Conservation (phyloP, 495 filamentous ascomycete species). For the Penicillium parvum region DNA sequence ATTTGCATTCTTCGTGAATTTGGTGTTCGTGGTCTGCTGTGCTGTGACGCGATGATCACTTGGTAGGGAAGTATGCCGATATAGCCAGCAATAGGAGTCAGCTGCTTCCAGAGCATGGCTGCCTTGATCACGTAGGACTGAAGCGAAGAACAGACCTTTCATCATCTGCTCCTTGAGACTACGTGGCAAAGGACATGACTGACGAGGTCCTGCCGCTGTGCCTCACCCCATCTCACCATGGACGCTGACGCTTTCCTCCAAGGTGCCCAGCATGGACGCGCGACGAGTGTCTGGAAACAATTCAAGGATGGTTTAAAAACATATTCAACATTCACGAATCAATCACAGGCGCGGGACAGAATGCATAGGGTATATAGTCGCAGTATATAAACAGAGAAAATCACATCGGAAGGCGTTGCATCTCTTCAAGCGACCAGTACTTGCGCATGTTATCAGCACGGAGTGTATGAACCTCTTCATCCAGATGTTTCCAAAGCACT, state of each 20-base stretch:
- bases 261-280: too few relatives aligned
- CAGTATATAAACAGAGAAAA: background rate
- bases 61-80: background rate
- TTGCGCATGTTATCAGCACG: slow-evolving; percentile 83
- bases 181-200: too few relatives aligned
- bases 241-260: too few relatives aligned
- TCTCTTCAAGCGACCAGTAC: slow-evolving; percentile 76
- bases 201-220: too few relatives aligned
- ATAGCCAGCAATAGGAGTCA: background rate
- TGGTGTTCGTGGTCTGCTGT: background rate
- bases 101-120: background rate
- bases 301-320: background rate
- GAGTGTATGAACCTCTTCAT: slow-evolving; percentile 66
- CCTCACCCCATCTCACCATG: too few relatives aligned
- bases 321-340: too few relatives aligned
- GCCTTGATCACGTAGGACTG: too few relatives aligned
- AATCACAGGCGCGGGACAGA: background rate
- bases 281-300: too few relatives aligned
- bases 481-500: slow-evolving; percentile 68
- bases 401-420: slow-evolving; percentile 66
- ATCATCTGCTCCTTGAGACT: too few relatives aligned
- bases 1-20: background rate
- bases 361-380: background rate
- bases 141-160: too few relatives aligned
- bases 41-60: background rate